phyloP scores from a whole-genome alignment of 2,329 filamentous ascomycete species.

The Fusarium newnesense region DNA sequence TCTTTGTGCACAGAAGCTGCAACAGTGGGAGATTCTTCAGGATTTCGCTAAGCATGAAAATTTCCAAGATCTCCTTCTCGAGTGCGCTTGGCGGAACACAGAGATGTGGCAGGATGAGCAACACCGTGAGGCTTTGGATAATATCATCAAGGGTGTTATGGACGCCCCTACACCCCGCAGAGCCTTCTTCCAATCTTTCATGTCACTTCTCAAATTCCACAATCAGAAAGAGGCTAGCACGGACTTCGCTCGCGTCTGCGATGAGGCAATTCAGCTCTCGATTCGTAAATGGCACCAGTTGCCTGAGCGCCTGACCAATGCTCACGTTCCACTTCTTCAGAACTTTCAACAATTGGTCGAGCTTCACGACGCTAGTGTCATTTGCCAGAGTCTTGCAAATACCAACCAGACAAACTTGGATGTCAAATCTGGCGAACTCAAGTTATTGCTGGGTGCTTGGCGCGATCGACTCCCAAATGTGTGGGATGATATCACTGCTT shows the following conservation, averaged over 20 bases:
- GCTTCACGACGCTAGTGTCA: constrained; percentile 95
- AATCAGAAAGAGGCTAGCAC: constrained; percentile 81
- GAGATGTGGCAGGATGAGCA: constrained; percentile 93
- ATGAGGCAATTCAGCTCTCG: constrained; percentile 96
- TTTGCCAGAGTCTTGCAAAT: constrained; percentile 87
- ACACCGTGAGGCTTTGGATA: constrained; percentile 89
- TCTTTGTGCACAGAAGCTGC: constrained; percentile 94
- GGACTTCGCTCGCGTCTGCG: constrained; percentile 90
- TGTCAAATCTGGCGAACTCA: constrained; percentile 93
- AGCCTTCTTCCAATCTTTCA: constrained; percentile 98
- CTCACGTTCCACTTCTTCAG: constrained; percentile 92
- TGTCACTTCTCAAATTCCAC: constrained; percentile 94
- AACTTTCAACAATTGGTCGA: constrained; percentile 99
- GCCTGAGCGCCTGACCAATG: constrained; percentile 91
- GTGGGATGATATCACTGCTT: constrained; percentile 99
- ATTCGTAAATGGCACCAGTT: constrained; percentile 99
- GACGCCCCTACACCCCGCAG: constrained; percentile 94
- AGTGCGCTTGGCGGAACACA: constrained; percentile 94
- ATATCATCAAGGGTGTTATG: constrained; percentile 95
- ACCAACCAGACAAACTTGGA: constrained; percentile 90
- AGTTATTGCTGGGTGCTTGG: constrained; percentile 93
- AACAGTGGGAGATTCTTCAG: constrained; percentile 98
- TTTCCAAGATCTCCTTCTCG: constrained; percentile 92
- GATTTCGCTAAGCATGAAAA: constrained; percentile 99
- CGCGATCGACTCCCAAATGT: constrained; percentile 94